Percentiles rank a stretch among this genome's conserved stretches.
phyloP scores from a whole-genome alignment of 2,329 filamentous ascomycete species.

The Nigrospora sphaerica region DNA sequence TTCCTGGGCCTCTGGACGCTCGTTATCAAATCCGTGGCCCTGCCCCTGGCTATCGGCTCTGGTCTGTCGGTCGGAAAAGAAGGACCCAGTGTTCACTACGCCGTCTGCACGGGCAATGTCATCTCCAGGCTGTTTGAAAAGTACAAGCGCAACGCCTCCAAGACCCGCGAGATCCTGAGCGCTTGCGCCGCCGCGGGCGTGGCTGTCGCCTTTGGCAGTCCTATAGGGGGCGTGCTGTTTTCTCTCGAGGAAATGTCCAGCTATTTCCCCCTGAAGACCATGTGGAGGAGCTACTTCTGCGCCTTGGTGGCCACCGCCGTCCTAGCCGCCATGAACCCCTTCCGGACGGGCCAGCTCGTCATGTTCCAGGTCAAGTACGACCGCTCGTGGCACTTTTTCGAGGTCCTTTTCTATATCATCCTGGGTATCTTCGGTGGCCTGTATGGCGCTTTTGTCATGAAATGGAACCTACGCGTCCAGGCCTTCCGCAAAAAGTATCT shows the following conservation, averaged over 20 bases:
- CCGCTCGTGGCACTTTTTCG: constrained; percentile 96
- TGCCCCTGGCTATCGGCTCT: constrained; percentile 88
- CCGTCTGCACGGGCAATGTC: constrained; percentile 94
- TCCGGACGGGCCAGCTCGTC: constrained; percentile 92
- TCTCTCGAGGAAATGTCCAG: constrained; percentile 97
- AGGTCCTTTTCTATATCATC: constrained; percentile 84
- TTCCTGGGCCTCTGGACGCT: constrained; percentile 90
- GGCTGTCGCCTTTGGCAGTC: constrained; percentile 92
- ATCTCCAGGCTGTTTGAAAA: constrained; percentile 90
- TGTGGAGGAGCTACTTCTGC: constrained; percentile 98
- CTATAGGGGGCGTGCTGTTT: constrained; percentile 93
- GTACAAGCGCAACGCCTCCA: constrained; percentile 84
- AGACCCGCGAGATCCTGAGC: constrained; percentile 90
- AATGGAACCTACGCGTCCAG: constrained; percentile 89
- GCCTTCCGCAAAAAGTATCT: constrained; percentile 93
- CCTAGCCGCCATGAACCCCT: constrained; percentile 92
- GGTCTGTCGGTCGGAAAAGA: constrained; percentile 95
- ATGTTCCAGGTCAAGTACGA: constrained; percentile 99
- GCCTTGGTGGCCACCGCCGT: constrained; percentile 91
- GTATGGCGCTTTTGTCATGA: constrained; percentile 95
- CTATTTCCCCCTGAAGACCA: constrained; percentile 91
- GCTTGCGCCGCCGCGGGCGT: constrained; percentile 93
- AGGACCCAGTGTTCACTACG: constrained; percentile 97
- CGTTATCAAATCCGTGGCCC: constrained; percentile 84
- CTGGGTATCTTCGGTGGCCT: constrained; percentile 90